Conservation (phyloP, 768 basidiomycete species). For the Boletales sp. region DNA sequence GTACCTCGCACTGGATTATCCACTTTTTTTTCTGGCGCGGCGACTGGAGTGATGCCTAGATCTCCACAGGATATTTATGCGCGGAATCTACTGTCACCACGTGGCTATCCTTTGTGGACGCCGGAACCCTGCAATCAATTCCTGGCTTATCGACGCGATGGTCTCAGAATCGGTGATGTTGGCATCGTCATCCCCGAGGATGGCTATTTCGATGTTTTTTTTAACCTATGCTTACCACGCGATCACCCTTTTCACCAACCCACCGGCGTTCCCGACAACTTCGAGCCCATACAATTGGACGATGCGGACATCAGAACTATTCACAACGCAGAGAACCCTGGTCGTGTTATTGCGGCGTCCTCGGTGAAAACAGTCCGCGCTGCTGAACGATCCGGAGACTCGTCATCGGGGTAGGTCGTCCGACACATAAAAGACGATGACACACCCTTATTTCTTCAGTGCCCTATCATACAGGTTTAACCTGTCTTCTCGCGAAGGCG, state of each 20-base stretch:
- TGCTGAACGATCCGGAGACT: background rate
- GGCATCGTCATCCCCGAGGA: background rate
- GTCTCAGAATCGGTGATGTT: conserved; percentile 21
- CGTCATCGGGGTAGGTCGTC: background rate
- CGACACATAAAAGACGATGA: background rate
- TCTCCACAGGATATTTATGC: conserved; percentile 18
- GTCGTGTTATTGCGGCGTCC: conserved; percentile 12
- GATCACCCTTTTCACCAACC: conserved; percentile 17
- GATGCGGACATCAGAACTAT: too few species aligned
- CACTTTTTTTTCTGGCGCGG: too few species aligned
- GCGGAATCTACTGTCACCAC: conserved; percentile 9
- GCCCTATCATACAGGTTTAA: conserved; percentile 1
- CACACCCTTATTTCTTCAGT: background rate
- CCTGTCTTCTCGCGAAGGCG: conserved; percentile 20
- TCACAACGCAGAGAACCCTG: conserved; percentile 6
- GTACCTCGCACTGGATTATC: too few species aligned
- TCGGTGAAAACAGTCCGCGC: conserved; percentile 1
- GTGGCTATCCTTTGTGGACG: conserved; percentile 34
- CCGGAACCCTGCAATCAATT: conserved; percentile 26
- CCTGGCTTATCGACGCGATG: conserved; percentile 22
- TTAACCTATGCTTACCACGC: conserved; percentile 7
- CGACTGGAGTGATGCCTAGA: background rate
- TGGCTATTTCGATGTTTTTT: background rate
- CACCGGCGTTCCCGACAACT: conserved; percentile 23
- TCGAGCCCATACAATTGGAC: conserved; percentile 2